Conservation (phyloP, 2,329 filamentous ascomycete genomes). For the Pleomassaria siparia region DNA sequence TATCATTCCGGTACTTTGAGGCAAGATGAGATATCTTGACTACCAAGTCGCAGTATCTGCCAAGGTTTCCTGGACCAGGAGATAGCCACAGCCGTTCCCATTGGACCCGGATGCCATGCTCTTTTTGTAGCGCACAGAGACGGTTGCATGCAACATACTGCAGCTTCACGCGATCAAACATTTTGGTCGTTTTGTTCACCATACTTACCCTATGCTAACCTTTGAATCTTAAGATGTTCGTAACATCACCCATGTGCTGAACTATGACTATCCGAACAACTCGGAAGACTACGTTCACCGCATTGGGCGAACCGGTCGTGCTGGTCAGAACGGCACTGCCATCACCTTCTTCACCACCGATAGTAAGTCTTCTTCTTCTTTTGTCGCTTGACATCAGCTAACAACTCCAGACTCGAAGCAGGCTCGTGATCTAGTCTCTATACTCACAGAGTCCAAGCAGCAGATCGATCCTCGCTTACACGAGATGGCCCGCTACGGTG, state of each 20-base stretch:
- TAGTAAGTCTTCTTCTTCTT: slow-evolving; percentile 66
- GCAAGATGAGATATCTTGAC: slow-evolving; percentile 80
- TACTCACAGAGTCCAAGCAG: slow-evolving; percentile 96
- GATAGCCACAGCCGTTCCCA: slow-evolving; percentile 55
- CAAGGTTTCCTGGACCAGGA: slow-evolving; percentile 70
- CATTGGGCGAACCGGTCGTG: slow-evolving; percentile 69
- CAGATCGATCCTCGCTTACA: slow-evolving; percentile 92
- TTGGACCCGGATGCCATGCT: slow-evolving; percentile 48
- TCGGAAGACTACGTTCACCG: slow-evolving; percentile 71
- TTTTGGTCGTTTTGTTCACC: slow-evolving; percentile 54
- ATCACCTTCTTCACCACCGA: slow-evolving; percentile 99
- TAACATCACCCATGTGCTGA: slow-evolving; percentile 99
- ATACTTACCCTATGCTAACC: slow-evolving; percentile 69
- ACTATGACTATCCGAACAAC: slow-evolving; percentile 99
- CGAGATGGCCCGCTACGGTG: slow-evolving; percentile 93
- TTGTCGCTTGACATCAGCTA: slow-evolving; percentile 19
- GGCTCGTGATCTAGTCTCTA: slow-evolving; percentile 92
- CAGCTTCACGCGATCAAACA: slow-evolving; percentile 60
- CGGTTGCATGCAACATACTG: slow-evolving; percentile 56
- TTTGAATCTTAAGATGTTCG: slow-evolving; percentile 90
- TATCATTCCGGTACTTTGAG: slow-evolving; percentile 66
- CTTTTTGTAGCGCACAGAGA: slow-evolving; percentile 56
- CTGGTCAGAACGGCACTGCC: slow-evolving; percentile 88
- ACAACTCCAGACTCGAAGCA: slow-evolving; percentile 53
- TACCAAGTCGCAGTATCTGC: slow-evolving; percentile 67